phyloP scores from a whole-genome alignment of 352 stramenopile species.

The Aphanomyces stellatus region DNA sequence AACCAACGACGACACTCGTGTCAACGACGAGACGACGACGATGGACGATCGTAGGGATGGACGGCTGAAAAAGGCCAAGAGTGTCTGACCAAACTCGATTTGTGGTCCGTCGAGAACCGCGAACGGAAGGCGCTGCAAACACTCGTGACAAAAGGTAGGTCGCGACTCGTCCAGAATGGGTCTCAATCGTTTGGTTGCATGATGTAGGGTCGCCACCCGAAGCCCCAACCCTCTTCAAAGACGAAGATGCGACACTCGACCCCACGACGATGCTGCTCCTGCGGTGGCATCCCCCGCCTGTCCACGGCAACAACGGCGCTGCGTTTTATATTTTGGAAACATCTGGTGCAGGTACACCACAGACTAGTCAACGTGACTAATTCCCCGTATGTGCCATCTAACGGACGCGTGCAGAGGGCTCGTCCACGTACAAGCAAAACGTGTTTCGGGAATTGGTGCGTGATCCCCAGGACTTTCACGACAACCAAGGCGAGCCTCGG shows the following conservation, averaged over 20 bases:
- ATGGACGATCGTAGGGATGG: conserved; percentile 27
- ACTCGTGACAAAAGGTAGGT: conserved; percentile 41
- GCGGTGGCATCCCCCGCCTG: conserved; percentile 53
- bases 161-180: background rate
- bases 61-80: conserved; percentile 38
- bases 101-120: conserved; percentile 58
- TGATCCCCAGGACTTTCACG: conserved; percentile 78
- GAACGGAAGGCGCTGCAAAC: conserved; percentile 62
- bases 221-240: conserved; percentile 42
- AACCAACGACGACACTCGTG: background rate
- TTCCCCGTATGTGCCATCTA: too few species aligned
- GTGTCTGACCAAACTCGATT: conserved; percentile 59
- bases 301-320: conserved; percentile 51
- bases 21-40: background rate
- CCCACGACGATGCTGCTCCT: conserved; percentile 60
- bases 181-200: background rate
- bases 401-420: conserved; percentile 31
- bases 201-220: conserved; percentile 37
- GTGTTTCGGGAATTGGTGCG: conserved; percentile 77
- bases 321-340: conserved; percentile 81
- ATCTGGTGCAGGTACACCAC: conserved; percentile 32
- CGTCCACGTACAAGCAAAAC: conserved; percentile 50
- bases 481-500: conserved; percentile 67
- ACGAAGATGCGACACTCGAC: conserved; percentile 47
- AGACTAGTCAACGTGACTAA: background rate